Evolutionary conservation across 345 rosid genomes (phyloP), one percentile per base, ranked within the genome.

Genomic region (Hypericum androsaemum): DNA sequence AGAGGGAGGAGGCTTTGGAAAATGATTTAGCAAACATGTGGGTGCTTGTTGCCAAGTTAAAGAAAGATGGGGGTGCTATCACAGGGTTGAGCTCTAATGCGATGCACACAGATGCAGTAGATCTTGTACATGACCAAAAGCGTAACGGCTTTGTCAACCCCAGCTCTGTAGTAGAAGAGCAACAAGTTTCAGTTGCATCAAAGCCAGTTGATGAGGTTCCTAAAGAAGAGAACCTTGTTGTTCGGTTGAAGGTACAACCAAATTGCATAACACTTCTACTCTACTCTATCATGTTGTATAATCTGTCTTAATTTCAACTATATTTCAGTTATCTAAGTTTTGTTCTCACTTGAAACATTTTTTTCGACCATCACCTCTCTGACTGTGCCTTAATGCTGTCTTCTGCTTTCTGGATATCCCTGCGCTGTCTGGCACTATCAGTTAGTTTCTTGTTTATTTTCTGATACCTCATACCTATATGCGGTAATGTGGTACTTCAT

Each of bases 11-110:
- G 64, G 78, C 92, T 72, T 64, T 88, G 37, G 99, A 94, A 76
- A 94, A 84, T 60, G 99, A 94, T 74, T 69, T 88, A 56, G 97
- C 99, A 32, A 88, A 84, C 68, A 94, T 94, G 99, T 88, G 99
- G 97, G 96, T 88, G 50, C 95, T 94, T 73, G 99, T 94, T 68
- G 99, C 99, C 37, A 88, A 80, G 77, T 73, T 94, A 60, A 94
- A 94, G 79, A 94, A 82, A 71, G 94, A 80, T 1, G 86, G 78
- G 43, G 78, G 78, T 53, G 74, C 64, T 38, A 53, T 69, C 57
- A 67, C 81, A n/a, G 83, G 71, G 65, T 49, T 69, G 63, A 76
- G 63, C 69, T 56, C 61, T n/a, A 69, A 70, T 39, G 82, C 69
- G 63, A 75, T 80, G 55, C 43, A 64, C 16, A 7, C 43, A 41